Conservation (phyloP, 805 yeast species). For the Kazachstania taianensis region DNA sequence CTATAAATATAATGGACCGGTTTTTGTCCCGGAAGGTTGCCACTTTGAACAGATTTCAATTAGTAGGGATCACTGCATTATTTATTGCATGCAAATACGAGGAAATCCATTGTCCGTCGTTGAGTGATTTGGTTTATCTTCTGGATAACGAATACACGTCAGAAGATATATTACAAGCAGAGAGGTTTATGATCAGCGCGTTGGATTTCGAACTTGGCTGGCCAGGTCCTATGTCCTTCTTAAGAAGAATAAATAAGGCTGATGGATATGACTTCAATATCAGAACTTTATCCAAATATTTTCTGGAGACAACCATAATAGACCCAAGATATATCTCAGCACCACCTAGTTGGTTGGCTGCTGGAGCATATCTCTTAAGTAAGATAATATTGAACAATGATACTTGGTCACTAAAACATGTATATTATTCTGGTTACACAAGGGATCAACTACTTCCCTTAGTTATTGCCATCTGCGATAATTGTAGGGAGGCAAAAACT, state of each 20-base stretch:
- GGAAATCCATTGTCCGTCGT: slow-evolving; percentile 85
- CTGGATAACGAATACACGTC: slow-evolving; percentile 72
- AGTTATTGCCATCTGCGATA: slow-evolving; percentile 54
- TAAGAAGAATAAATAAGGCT: slow-evolving; percentile 87
- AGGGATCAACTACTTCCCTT: slow-evolving; percentile 68
- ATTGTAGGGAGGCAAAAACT: slow-evolving; percentile 43
- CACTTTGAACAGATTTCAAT: slow-evolving; percentile 70
- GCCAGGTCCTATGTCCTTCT: slow-evolving; percentile 96
- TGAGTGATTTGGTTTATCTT: slow-evolving; percentile 80
- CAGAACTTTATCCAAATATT: slow-evolving; percentile 80
- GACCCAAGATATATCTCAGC: slow-evolving; percentile 77
- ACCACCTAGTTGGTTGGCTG: slow-evolving; percentile 89
- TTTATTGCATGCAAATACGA: slow-evolving; percentile 93
- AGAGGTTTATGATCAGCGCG: slow-evolving; percentile 80
- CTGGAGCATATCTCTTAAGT: slow-evolving; percentile 79
- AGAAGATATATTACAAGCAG: slow-evolving; percentile 77
- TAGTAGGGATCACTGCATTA: slow-evolving; percentile 87
- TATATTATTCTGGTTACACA: slow-evolving; percentile 81
- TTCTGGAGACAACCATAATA: slow-evolving; percentile 80
- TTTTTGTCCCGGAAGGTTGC: slow-evolving; percentile 70
- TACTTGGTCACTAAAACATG: slow-evolving; percentile 73
- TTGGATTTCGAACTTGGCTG: slow-evolving; percentile 88
- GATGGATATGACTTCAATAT: slow-evolving; percentile 89
- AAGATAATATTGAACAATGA: slow-evolving; percentile 63
- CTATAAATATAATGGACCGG: slow-evolving; percentile 81